Conservation (phyloP, 768 basidiomycete species). For the Arthromyces matolae region DNA sequence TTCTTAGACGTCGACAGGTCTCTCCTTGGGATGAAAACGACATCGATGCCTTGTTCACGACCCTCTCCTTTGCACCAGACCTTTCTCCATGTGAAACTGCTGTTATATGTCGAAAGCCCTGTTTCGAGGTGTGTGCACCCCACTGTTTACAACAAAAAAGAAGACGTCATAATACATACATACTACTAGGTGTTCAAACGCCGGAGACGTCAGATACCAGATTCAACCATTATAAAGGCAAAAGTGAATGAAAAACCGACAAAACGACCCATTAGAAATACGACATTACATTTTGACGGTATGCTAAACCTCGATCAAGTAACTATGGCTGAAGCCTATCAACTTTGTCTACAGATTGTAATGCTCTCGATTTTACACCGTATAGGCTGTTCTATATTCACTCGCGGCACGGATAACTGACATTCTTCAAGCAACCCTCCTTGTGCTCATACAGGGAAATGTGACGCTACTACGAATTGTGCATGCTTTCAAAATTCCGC, state of each 20-base stretch:
- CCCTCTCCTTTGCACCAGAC: conserved; percentile 43
- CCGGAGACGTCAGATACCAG: conserved; percentile 21
- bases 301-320: too few species aligned
- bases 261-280: conserved; percentile 5
- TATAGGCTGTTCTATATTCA: conserved; percentile 11
- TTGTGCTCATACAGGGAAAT: conserved; percentile 57
- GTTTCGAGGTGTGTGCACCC: conserved; percentile 45
- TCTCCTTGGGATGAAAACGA: conserved; percentile 38
- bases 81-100: conserved; percentile 52
- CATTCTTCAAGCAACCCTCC: conserved; percentile 37
- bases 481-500: conserved; percentile 46
- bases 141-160: too few species aligned
- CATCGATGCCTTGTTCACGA: conserved; percentile 32
- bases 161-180: too few species aligned
- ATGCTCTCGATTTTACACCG: conserved; percentile 22
- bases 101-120: conserved; percentile 52
- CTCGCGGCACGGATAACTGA: not conserved
- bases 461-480: conserved; percentile 39
- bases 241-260: conserved; percentile 1
- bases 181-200: conserved; percentile 26
- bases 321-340: too few species aligned
- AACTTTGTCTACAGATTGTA: conserved; percentile 12
- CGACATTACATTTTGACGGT: conserved; percentile 13
- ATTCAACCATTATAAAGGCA: conserved; percentile 3
- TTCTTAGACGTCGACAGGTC: conserved; percentile 11